Evolutionary conservation across 2,329 filamentous ascomycete genomes (phyloP).

Genomic region (Simplicillium aogashimaense): DNA sequence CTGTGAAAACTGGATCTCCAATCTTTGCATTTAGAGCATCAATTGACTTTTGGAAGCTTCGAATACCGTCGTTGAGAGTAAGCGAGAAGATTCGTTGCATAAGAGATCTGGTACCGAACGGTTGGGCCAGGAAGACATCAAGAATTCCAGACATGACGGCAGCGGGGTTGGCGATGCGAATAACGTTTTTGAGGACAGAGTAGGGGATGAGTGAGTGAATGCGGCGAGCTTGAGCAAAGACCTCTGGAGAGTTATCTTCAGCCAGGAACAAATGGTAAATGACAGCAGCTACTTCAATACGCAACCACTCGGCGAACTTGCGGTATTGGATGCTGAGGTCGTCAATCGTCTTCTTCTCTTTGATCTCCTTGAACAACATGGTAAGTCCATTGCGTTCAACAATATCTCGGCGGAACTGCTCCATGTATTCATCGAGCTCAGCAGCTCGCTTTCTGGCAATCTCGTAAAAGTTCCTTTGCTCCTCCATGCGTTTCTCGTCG

Average conservation of each 20-base stretch:
- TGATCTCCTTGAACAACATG: slow-evolving; percentile 86
- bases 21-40: slow-evolving; percentile 69
- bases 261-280: slow-evolving; percentile 96
- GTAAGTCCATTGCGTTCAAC: slow-evolving; percentile 74
- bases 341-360: slow-evolving; percentile 75
- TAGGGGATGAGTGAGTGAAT: slow-evolving; percentile 96
- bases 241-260: slow-evolving; percentile 93
- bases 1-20: slow-evolving; percentile 66
- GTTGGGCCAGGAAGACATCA: slow-evolving; percentile 91
- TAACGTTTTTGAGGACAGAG: slow-evolving; percentile 88
- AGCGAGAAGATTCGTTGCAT: slow-evolving; percentile 92
- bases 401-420: slow-evolving; percentile 66
- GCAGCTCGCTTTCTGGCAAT: slow-evolving; percentile 83
- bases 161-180: slow-evolving; percentile 89
- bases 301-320: slow-evolving; percentile 96
- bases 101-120: slow-evolving; percentile 80
- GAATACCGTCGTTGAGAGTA: slow-evolving; percentile 84
- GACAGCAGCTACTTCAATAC: slow-evolving; percentile 93
- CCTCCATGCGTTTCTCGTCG: slow-evolving; percentile 80
- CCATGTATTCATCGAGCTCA: slow-evolving; percentile 97
- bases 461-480: slow-evolving; percentile 92
- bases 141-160: slow-evolving; percentile 94
- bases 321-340: slow-evolving; percentile 92
- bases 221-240: slow-evolving; percentile 87
- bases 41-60: slow-evolving; percentile 76